These are phyloP conservation scores for Juglanconis juglandina DNA, from an alignment of 2,329 filamentous ascomycete genomes.

Conservation along the genomic window DNA sequence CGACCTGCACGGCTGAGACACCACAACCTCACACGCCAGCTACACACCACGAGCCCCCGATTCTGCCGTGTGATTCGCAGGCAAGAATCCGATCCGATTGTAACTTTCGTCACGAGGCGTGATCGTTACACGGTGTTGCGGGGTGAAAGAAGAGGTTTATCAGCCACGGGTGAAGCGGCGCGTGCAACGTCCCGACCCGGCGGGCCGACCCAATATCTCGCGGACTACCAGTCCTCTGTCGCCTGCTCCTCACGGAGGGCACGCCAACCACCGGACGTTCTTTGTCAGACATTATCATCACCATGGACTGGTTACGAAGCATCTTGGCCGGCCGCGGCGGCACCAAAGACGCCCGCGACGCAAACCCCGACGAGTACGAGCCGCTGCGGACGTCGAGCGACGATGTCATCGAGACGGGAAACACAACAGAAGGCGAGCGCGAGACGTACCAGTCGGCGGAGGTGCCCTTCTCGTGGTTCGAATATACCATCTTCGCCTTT, in stretches of 20 bases:
- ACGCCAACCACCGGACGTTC: background rate
- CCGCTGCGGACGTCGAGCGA: slow-evolving; percentile 28
- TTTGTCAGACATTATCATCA: background rate
- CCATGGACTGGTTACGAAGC: slow-evolving; percentile 16
- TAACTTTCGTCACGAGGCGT: background rate
- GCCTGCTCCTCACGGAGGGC: background rate
- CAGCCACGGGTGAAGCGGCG: background rate
- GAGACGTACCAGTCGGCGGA: slow-evolving; percentile 30
- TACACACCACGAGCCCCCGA: slow-evolving; percentile 4
- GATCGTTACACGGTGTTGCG: background rate
- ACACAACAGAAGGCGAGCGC: slow-evolving; percentile 26
- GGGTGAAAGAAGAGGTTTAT: background rate
- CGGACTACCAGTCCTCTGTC: background rate
- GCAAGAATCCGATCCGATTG: background rate
- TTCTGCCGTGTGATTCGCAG: background rate
- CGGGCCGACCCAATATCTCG: background rate
- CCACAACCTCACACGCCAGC: slow-evolving; percentile 1
- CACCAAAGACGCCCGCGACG: slow-evolving; percentile 24
- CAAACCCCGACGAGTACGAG: slow-evolving; percentile 17
- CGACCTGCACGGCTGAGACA: background rate
- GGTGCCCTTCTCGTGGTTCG: slow-evolving; percentile 72
- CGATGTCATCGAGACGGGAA: slow-evolving; percentile 8
- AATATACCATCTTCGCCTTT: slow-evolving; percentile 81
- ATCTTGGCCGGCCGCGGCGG: slow-evolving; percentile 22
- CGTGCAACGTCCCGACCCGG: background rate